These are phyloP conservation scores for Cokeromyces recurvatus DNA, from an alignment of 371 early-diverging fungal species.

Conservation along the genomic window DNA sequence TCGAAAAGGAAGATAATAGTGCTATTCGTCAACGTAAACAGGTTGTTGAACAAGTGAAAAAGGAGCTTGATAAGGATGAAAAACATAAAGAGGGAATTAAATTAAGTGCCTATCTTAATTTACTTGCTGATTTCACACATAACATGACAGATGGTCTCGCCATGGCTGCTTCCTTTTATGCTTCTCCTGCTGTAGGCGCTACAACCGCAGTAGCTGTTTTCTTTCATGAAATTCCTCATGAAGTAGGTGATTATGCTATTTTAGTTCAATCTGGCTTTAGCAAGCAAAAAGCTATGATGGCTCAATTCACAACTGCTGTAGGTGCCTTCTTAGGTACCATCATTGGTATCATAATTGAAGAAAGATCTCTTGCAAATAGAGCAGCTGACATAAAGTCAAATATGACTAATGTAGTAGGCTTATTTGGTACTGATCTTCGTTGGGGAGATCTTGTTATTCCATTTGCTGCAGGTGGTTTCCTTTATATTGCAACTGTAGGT, in stretches of 20 bases:
- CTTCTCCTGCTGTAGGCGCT: conserved; percentile 77
- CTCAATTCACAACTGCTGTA: conserved; percentile 81
- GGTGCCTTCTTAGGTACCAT: conserved; percentile 81
- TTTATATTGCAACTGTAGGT: conserved; percentile 86
- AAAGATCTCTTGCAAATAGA: conserved; percentile 18
- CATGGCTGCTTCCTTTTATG: conserved; percentile 84
- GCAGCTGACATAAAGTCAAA: conserved; percentile 3
- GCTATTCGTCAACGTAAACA: conserved; percentile 26
- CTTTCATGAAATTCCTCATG: conserved; percentile 92
- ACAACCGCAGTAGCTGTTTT: conserved; percentile 90
- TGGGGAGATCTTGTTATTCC: conserved; percentile 77
- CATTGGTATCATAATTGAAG: conserved; percentile 78
- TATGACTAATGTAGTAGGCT: conserved; percentile 19
- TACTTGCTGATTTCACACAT: conserved; percentile 86
- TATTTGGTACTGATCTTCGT: conserved; percentile 40
- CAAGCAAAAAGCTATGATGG: conserved; percentile 68
- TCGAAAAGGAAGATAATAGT: conserved; percentile 15
- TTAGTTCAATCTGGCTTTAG: conserved; percentile 81
- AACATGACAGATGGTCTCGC: conserved; percentile 94
- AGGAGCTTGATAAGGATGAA: neutral
- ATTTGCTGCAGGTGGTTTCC: conserved; percentile 84
- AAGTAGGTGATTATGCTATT: conserved; percentile 90
- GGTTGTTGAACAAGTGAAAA: conserved; percentile 1
- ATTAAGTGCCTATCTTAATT: conserved; percentile 75
- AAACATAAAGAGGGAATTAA: conserved; percentile 43